phyloP scores from a whole-genome alignment of 139 green algal species.

The Zygnema cylindricum region DNA sequence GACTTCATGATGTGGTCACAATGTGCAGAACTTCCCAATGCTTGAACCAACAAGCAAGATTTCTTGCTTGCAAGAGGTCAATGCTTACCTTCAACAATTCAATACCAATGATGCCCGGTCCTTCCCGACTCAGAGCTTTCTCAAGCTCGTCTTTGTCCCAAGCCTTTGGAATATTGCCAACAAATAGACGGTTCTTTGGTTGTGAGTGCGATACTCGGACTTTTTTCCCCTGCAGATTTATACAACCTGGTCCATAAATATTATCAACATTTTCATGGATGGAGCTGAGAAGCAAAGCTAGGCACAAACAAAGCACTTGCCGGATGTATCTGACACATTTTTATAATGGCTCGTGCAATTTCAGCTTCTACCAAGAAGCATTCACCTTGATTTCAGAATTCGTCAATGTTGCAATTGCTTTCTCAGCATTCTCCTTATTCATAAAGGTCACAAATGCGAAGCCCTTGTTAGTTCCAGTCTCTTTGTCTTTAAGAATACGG shows the following conservation, averaged over 20 bases:
- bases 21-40: too few species aligned
- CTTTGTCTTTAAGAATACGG: constrained; percentile 51
- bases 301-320: too few species aligned
- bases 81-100: constrained; percentile 51
- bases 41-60: too few species aligned
- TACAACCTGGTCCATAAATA: too few species aligned
- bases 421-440: constrained; percentile 47
- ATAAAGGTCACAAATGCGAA: constrained; percentile 60
- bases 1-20: too few species aligned
- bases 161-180: constrained; percentile 82
- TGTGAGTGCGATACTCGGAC: constrained; percentile 73
- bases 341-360: too few species aligned
- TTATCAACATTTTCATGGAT: too few species aligned
- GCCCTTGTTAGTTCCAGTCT: constrained; percentile 54
- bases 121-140: constrained; percentile 17
- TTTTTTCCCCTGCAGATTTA: constrained; percentile 56
- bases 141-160: constrained; percentile 41
- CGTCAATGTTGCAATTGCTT: constrained; percentile 46
- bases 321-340: too few species aligned
- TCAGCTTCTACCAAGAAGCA: neutral
- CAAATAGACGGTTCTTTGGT: constrained; percentile 86
- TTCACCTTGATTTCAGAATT: constrained; percentile 52
- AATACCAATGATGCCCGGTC: constrained; percentile 30
- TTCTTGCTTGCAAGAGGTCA: too few species aligned
- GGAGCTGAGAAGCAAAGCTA: too few species aligned